Percentiles rank a stretch among this genome's conserved stretches.
phyloP scores from a whole-genome alignment of 768 basidiomycete genomes.

The Auricularia cornea region DNA sequence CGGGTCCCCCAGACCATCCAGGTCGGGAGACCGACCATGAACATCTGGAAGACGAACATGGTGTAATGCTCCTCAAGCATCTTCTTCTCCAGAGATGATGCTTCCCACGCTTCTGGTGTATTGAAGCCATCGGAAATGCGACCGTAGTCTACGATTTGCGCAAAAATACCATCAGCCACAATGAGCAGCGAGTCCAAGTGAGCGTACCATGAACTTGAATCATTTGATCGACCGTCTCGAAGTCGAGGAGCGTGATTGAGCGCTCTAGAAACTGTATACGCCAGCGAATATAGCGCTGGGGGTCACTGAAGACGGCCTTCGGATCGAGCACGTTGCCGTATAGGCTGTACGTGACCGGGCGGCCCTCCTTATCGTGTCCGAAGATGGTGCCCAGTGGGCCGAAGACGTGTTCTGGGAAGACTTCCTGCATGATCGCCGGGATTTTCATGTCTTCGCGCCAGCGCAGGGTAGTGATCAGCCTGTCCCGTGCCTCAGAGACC shows the following conservation, averaged over 20 bases:
- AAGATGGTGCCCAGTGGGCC: conserved; percentile 55
- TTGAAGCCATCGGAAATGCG: conserved; percentile 62
- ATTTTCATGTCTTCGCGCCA: conserved; percentile 65
- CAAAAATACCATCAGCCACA: too few relatives aligned
- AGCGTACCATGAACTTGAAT: conserved; percentile 61
- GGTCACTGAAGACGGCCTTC: conserved; percentile 66
- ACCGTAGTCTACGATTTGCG: conserved; percentile 49
- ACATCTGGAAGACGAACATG: conserved; percentile 67
- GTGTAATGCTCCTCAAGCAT: conserved; percentile 76
- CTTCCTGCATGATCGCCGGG: conserved; percentile 49
- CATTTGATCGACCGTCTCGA: conserved; percentile 60
- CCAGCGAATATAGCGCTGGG: conserved; percentile 76
- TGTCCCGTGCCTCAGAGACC: conserved; percentile 45
- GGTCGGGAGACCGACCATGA: conserved; percentile 74
- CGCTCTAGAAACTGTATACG: conserved; percentile 71
- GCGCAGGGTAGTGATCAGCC: conserved; percentile 58
- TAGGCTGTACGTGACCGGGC: conserved; percentile 68
- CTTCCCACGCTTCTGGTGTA: conserved; percentile 66
- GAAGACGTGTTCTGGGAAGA: conserved; percentile 55
- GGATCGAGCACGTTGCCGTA: conserved; percentile 64
- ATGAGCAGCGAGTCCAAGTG: too few relatives aligned
- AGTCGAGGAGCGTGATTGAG: conserved; percentile 55
- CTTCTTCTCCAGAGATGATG: conserved; percentile 62
- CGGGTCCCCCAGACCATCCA: conserved; percentile 77
- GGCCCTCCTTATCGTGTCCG: conserved; percentile 62